Conservation (phyloP, 495 filamentous ascomycete species). For the Opeltia flavorubescens region DNA sequence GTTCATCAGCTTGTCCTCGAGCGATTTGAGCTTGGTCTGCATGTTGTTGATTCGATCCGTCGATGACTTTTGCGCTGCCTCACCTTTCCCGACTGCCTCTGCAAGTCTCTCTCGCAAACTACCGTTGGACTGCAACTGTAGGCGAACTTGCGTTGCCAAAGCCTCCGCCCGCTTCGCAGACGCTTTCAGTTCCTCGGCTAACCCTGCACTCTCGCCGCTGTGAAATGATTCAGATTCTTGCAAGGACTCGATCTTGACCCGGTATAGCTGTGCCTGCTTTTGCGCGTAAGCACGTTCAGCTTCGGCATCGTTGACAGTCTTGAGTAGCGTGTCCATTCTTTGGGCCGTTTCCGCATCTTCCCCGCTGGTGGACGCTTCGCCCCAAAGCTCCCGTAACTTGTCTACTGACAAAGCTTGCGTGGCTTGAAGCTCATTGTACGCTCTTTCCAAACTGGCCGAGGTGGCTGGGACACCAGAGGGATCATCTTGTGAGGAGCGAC, state of each 20-base stretch:
- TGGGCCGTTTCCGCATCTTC: slow-evolving; percentile 17
- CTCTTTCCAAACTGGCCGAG: slow-evolving; percentile 61
- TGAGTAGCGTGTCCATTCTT: slow-evolving; percentile 44
- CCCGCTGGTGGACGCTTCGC: slow-evolving; percentile 14
- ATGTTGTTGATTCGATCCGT: slow-evolving; percentile 67
- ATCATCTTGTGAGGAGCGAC: slow-evolving; percentile 12
- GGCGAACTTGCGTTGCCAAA: slow-evolving; percentile 58
- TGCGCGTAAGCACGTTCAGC: slow-evolving; percentile 59
- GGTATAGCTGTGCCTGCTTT: slow-evolving; percentile 43
- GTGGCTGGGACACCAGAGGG: slow-evolving; percentile 39
- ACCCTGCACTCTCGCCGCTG: slow-evolving; percentile 43
- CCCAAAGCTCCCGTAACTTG: slow-evolving; percentile 23
- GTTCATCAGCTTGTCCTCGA: slow-evolving; percentile 71
- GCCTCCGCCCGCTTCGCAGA: slow-evolving; percentile 65
- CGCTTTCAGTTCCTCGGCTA: slow-evolving; percentile 50
- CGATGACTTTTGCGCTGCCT: slow-evolving; percentile 67
- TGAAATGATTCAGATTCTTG: slow-evolving; percentile 47
- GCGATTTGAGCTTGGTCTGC: slow-evolving; percentile 58
- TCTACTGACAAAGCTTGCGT: slow-evolving; percentile 34
- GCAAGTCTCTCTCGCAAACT: slow-evolving; percentile 67
- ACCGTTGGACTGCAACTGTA: slow-evolving; percentile 64
- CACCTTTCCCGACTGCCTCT: slow-evolving; percentile 72
- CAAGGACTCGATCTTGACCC: slow-evolving; percentile 47
- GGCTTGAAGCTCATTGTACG: slow-evolving; percentile 65
- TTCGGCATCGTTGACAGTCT: slow-evolving; percentile 48